Conservation (phyloP, 179 eudicot genomes). For the Silene noctiflora region DNA sequence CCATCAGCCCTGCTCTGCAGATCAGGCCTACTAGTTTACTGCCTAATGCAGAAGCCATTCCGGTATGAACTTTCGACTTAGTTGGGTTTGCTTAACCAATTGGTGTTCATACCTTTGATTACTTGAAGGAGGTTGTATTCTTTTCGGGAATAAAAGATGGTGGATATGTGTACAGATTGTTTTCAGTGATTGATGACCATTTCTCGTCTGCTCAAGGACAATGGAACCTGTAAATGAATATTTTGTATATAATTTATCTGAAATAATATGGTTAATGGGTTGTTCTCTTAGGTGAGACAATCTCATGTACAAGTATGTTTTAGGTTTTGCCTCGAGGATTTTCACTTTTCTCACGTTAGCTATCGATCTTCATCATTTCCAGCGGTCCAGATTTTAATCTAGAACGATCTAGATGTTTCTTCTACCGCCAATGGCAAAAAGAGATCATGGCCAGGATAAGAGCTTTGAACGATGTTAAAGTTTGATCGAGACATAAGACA, state of each 20-base stretch:
- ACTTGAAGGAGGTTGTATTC: background rate
- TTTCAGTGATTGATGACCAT: background rate
- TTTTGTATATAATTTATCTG: no score
- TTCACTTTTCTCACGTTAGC: background rate
- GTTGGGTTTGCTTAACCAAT: background rate
- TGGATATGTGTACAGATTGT: conserved; percentile 26
- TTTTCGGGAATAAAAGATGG: background rate
- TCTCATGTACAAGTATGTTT: background rate
- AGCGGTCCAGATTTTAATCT: no score
- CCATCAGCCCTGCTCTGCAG: conserved; percentile 71
- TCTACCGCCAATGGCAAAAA: no score
- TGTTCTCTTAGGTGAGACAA: background rate
- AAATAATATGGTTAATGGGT: background rate
- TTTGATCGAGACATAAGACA: no score
- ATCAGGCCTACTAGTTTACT: conserved; percentile 49
- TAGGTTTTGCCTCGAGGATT: background rate
- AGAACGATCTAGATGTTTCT: no score
- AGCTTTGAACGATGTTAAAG: no score
- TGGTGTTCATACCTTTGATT: background rate
- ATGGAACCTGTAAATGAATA: background rate
- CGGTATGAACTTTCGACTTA: conserved; percentile 37
- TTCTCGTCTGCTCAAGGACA: conserved; percentile 5
- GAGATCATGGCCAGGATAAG: no score
- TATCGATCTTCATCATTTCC: no score
- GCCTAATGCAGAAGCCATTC: conserved; percentile 33